These are phyloP conservation scores for Nicotiana tabacum DNA, from an alignment of 257 asterid species.

Conservation along the genomic window DNA sequence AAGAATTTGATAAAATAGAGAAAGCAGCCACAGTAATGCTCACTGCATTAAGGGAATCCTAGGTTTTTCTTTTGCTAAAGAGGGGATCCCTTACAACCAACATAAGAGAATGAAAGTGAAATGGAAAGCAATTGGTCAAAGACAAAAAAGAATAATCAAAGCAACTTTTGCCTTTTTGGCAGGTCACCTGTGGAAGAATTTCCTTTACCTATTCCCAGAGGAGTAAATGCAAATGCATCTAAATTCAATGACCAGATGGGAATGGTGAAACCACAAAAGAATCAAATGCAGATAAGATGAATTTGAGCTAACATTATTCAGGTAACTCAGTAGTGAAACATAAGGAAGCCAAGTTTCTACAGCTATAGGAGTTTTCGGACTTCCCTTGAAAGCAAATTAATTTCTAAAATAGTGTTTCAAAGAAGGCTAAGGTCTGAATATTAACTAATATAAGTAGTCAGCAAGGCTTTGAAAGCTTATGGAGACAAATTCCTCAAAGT, in stretches of 20 bases:
- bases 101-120: background rate
- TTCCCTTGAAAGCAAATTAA: background rate
- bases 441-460: background rate
- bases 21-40: too few relatives aligned
- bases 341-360: background rate
- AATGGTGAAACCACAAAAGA: slow-evolving; percentile 5
- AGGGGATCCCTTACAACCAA: background rate
- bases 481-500: background rate
- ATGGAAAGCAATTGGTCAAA: background rate
- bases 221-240: background rate
- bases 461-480: background rate
- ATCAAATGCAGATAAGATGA: slow-evolving; percentile 1
- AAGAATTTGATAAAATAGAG: background rate
- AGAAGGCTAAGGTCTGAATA: background rate
- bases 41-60: too few relatives aligned
- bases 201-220: background rate
- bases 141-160: background rate
- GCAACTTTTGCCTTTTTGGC: background rate
- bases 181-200: background rate
- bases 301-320: background rate
- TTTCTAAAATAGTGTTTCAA: background rate
- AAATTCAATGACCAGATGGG: background rate
- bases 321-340: background rate
- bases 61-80: too few relatives aligned
- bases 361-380: background rate